Evolutionary conservation across 257 asterid genomes (phyloP).

Genomic region (Fraxinus pennsylvanica): DNA sequence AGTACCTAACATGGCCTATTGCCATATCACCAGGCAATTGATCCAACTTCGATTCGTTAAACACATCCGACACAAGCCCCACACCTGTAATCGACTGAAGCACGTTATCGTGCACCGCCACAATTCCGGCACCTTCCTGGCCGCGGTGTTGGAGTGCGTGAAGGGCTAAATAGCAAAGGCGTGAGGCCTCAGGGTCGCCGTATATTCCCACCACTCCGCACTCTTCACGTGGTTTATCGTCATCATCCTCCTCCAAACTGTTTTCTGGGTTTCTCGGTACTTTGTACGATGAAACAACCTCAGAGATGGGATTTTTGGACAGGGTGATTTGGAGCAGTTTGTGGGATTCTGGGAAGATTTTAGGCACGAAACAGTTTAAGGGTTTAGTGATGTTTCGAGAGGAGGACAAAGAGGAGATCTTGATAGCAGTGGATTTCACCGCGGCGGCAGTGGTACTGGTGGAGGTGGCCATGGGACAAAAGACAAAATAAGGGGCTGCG

Average conservation of each 20-base stretch:
- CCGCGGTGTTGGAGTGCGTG: constrained; percentile 65
- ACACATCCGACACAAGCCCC: constrained; percentile 55
- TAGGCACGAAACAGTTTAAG: constrained; percentile 12
- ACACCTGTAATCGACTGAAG: constrained; percentile 48
- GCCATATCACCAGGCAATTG: constrained; percentile 48
- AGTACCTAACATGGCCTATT: constrained; percentile 54
- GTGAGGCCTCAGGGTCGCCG: constrained; percentile 54
- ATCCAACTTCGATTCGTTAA: constrained; percentile 42
- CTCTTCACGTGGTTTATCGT: constrained; percentile 49
- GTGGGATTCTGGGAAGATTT: neutral
- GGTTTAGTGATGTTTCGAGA: constrained; percentile 34
- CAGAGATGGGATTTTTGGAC: constrained; percentile 32
- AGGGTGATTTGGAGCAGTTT: constrained; percentile 15
- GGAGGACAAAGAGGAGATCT: constrained; percentile 14
- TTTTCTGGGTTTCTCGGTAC: constrained; percentile 2
- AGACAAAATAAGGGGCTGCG: neutral
- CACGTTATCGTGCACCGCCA: constrained; percentile 44
- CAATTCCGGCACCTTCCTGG: constrained; percentile 59
- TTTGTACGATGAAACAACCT: constrained; percentile 9
- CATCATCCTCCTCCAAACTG: constrained; percentile 16
- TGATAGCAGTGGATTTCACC: neutral
- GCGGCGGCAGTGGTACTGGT: constrained; percentile 9
- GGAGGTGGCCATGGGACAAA: constrained; percentile 30
- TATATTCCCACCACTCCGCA: constrained; percentile 58
- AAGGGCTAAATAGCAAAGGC: constrained; percentile 51